Evolutionary conservation across 345 rosid genomes (phyloP).

Genomic region (Durio zibethinus): DNA sequence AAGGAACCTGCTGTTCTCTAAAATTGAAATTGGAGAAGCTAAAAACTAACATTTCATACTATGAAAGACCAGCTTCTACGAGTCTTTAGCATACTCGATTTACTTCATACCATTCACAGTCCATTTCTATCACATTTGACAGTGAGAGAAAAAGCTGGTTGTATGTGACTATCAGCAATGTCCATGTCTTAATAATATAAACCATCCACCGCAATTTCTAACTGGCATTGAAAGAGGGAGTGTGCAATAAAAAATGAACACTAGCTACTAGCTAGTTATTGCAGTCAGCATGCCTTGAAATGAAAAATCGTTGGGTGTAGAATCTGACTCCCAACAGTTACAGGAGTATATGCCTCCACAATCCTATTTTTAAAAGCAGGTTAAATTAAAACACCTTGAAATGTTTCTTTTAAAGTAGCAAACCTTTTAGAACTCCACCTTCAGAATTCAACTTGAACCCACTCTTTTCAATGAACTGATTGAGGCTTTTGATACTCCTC

Average conservation of each 20-base stretch:
- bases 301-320: background rate
- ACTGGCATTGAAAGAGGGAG: background rate
- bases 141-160: background rate
- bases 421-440: conserved; percentile 88
- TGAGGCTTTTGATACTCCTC: conserved; percentile 49
- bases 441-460: conserved; percentile 77
- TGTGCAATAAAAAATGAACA: background rate
- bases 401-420: conserved; percentile 13
- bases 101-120: background rate
- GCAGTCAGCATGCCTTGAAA: background rate
- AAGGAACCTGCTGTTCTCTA: too few species aligned
- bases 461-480: conserved; percentile 53
- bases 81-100: conserved; percentile 2
- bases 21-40: background rate
- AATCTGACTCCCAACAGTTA: background rate
- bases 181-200: background rate
- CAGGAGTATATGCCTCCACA: background rate
- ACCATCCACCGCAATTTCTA: background rate
- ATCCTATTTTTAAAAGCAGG: background rate
- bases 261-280: background rate
- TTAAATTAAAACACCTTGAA: background rate
- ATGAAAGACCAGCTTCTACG: background rate
- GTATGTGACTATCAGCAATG: background rate
- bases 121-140: background rate
- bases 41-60: background rate